Evolutionary conservation across 1,139 yeast species (phyloP), one percentile per base, ranked within the genome.

Genomic region (Debaryomycetaceae sp.): DNA sequence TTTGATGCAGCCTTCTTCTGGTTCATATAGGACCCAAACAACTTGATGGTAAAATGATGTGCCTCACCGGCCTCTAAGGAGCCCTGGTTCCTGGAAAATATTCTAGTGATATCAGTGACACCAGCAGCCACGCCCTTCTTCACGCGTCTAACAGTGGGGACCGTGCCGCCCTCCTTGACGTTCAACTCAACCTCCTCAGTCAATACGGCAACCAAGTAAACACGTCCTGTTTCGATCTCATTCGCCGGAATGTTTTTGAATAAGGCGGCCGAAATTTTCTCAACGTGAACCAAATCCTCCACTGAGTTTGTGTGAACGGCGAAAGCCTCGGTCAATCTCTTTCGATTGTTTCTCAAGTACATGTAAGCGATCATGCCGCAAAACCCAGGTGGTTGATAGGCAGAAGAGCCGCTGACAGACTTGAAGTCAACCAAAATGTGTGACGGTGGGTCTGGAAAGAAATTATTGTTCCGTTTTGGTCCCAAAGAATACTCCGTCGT

Each of bases 61-160:
- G 85, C 61, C 51, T 78, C 75, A 34, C 89, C 78, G 23, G 78
- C 56, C 12, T 68, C 56, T 34, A 76, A 61, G 21, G 79, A 69
- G 25, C 83, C 85, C 36, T 71, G 74, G 41, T 74, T 75, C 42
- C 74, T 68, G 15, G 86, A 73, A 49, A 86, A 84, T 25, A 85
- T 73, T 45, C 95, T 72, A 6, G 94, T 77, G 34, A 86, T 79
- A 56, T 86, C 95, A 26, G 89, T 76, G 12, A 83, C 93, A 53
- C 96, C 96, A 3, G 89, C 89, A 25, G 93, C 94, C 12, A 86
- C 75, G 37, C 95, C 95, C 49, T 81, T 78, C 48, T 84, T 78
- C 28, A 82, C 73, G 34, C 67, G 50, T 30, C 57, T 55, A n/a
- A 75, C 51, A 22, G 50, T 55, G 21, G 48, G 57, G 19, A 38